A percentile compares a stretch with the other conserved stretches of the same genome.
Conservation (phyloP, 2,329 filamentous ascomycete species). For the Talaromyces albobiverticillius region DNA sequence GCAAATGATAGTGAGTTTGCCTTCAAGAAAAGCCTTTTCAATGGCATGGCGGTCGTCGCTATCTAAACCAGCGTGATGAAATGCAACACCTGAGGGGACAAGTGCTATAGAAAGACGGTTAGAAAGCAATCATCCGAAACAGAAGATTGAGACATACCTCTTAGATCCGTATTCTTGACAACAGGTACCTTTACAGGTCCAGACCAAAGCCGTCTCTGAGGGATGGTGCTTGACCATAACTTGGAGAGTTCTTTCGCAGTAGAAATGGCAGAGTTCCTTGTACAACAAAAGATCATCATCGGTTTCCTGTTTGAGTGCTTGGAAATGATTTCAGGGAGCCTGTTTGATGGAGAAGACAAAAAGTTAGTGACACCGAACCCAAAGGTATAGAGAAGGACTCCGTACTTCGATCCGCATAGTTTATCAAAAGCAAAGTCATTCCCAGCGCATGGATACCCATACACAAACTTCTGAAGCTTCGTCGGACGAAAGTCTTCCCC, state of each 20-base stretch:
- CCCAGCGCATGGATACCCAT: conserved; percentile 61
- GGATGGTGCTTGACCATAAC: conserved; percentile 57
- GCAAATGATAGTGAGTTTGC: conserved; percentile 76
- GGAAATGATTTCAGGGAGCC: conserved; percentile 63
- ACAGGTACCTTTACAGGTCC: conserved; percentile 51
- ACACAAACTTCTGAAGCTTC: conserved; percentile 70
- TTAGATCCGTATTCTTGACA: conserved; percentile 60
- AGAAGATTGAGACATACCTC: conserved; percentile 39
- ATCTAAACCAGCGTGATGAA: conserved; percentile 77
- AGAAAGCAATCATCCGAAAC: conserved; percentile 11
- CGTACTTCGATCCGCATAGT: conserved; percentile 58
- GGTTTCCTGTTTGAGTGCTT: conserved; percentile 70
- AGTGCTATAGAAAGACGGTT: conserved; percentile 33
- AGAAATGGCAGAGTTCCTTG: conserved; percentile 64
- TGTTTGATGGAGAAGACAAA: conserved; percentile 28
- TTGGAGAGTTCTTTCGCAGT: conserved; percentile 68
- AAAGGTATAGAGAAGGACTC: conserved; percentile 1
- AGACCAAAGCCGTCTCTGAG: conserved; percentile 61
- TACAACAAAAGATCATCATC: conserved; percentile 80
- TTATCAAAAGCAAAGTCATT: conserved; percentile 81
- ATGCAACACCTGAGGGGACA: conserved; percentile 64
- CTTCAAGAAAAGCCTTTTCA: conserved; percentile 66
- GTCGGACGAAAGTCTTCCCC: conserved; percentile 79
- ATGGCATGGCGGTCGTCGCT: conserved; percentile 61
- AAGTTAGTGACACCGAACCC: background rate